Base-by-base conservation (phyloP, 129 eudicot genomes). In the Centella asiatica region DNA sequence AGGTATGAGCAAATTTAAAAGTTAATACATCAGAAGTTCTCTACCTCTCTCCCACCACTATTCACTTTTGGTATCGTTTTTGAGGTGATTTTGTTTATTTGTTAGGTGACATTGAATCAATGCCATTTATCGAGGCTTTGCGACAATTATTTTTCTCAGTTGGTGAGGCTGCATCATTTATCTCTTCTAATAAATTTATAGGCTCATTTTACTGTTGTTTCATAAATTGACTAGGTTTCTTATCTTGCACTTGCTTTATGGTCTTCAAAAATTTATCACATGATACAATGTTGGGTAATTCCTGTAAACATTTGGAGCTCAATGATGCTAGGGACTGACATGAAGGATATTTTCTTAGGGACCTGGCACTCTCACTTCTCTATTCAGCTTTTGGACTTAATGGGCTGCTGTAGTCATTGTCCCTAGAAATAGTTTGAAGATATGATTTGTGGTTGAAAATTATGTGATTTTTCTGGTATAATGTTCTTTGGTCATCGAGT, bases 61-160 rank as follows among this genome's bases (percentile, higher is more conserved):
- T 18, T 14, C 51, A 17, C 12, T 46, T 46, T 46, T 9, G 5
- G 4, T 46, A 17, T 18, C 51, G 5, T 46, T 19, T 17, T 4
- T 19, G 24, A 46, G 51, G 4, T 3, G 12, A 46, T 46, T 4
- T 46, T 46, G n/a, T 46, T 67, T 32, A 19, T 59, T 70, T 63
- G 31, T 62, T 50, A 90, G 97, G 97, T 83, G 97, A 90, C 72
- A 90, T 90, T 54, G 97, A 90, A 74, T 90, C 97, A 68, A 86
- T 90, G 97, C 97, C 97, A 64, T 90, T 90, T 78, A 83, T 89
- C 60, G 97, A 89, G 89, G 97, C 97, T 71, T 67, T 89, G 70
- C 80, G 97, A 24, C 97, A 89, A 51, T 73, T 89, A 44, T 86
- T 62, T 62, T 90, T 90, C 79, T 73, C 97, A 28, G 83, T 81